phyloP scores from a whole-genome alignment of 1,284 basidiomycete species.

The Nidula niveotomentosa region DNA sequence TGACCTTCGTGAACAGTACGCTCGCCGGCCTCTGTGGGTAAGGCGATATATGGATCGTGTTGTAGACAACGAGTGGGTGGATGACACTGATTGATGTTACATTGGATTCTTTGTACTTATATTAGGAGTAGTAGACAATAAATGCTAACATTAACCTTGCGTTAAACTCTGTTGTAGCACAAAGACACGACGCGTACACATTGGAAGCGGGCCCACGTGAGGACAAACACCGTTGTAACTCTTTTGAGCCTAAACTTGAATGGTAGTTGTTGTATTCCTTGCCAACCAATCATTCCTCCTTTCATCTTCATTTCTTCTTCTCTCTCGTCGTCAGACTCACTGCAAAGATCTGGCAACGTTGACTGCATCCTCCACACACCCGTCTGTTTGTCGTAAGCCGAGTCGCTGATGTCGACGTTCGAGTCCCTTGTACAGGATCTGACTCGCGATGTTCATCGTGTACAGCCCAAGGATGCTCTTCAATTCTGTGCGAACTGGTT shows the following conservation, averaged over 20 bases:
- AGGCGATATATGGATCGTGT: slow-evolving; percentile 65
- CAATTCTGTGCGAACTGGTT: slow-evolving; percentile 98
- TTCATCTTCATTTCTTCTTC: background rate
- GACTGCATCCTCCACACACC: too few species aligned
- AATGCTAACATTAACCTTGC: too few species aligned
- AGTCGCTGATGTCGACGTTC: slow-evolving; percentile 62
- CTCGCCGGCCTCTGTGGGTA: slow-evolving; percentile 60
- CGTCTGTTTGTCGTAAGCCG: background rate
- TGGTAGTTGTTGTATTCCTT: background rate
- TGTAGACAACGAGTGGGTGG: slow-evolving; percentile 65
- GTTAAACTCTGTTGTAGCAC: too few species aligned
- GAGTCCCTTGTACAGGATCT: slow-evolving; percentile 83
- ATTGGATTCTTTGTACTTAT: slow-evolving; percentile 4
- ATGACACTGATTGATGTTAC: slow-evolving; percentile 47
- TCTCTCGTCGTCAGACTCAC: background rate
- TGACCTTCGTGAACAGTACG: slow-evolving; percentile 46
- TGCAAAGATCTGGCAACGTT: background rate
- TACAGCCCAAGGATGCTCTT: slow-evolving; percentile 85
- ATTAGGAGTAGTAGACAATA: too few species aligned
- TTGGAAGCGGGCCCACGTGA: too few species aligned
- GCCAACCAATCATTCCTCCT: background rate
- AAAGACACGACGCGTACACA: too few species aligned
- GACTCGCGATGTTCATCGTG: slow-evolving; percentile 82
- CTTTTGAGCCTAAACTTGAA: background rate
- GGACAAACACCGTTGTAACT: too few species aligned